Conservation (phyloP, 768 basidiomycete species). For the Agrocybe praecox region DNA sequence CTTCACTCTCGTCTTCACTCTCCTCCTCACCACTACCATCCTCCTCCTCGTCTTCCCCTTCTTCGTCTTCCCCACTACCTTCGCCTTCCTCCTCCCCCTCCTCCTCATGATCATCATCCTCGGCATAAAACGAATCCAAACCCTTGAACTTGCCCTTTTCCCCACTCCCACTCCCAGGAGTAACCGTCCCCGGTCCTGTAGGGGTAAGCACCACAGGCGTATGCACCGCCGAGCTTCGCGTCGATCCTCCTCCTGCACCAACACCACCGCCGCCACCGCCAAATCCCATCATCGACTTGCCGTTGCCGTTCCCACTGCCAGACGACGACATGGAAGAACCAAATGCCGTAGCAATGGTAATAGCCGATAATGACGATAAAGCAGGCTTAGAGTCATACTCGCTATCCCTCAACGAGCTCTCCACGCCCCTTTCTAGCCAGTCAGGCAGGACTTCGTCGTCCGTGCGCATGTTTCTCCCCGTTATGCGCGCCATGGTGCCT, state of each 20-base stretch:
- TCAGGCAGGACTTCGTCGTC: constrained; percentile 57
- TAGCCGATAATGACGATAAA: constrained; percentile 30
- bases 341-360: constrained; percentile 38
- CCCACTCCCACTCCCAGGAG: constrained; percentile 43
- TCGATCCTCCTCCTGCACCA: no score
- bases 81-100: constrained; percentile 28
- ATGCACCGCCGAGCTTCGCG: constrained; percentile 3
- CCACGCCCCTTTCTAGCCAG: constrained; percentile 88
- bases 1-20: constrained; percentile 10
- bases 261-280: no score
- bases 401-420: constrained; percentile 71
- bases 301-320: no score
- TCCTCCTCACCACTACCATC: constrained; percentile 14
- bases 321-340: constrained; percentile 35
- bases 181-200: constrained; percentile 39
- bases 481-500: constrained; percentile 69
- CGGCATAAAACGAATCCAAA: constrained; percentile 79
- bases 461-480: constrained; percentile 52
- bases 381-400: constrained; percentile 51
- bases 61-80: constrained; percentile 19
- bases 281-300: constrained; percentile 21
- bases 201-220: constrained; percentile 64
- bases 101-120: constrained; percentile 34
- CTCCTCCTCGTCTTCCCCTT: constrained; percentile 15
- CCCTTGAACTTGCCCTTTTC: constrained; percentile 57